phyloP scores from a whole-genome alignment of 306 rosid genomes.

The Boehmeria nivea region DNA sequence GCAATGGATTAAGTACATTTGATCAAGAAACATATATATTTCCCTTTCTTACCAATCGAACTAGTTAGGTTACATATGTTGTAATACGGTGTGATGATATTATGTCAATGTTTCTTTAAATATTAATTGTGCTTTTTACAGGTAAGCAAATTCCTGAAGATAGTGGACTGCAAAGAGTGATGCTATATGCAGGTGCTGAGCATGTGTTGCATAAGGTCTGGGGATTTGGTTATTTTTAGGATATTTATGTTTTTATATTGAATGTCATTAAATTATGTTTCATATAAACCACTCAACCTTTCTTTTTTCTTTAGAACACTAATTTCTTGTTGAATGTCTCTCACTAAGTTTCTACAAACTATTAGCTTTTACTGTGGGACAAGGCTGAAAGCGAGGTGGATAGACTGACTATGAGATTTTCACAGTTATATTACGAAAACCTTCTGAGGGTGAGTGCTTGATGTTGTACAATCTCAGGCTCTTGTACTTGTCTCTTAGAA shows the following conservation, averaged over 20 bases:
- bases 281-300: neutral
- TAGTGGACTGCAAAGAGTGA: slow-evolving; percentile 45
- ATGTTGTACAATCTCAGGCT: slow-evolving; percentile 12
- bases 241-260: neutral
- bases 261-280: too few species aligned
- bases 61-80: too few species aligned
- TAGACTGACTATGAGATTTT: slow-evolving; percentile 68
- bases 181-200: slow-evolving; percentile 73
- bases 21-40: neutral
- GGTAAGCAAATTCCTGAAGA: slow-evolving; percentile 74
- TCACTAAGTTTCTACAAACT: slow-evolving; percentile 27
- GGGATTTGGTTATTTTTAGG: slow-evolving; percentile 8
- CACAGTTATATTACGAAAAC: slow-evolving; percentile 67
- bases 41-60: neutral
- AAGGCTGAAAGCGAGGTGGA: slow-evolving; percentile 50
- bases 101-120: neutral
- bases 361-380: slow-evolving; percentile 65
- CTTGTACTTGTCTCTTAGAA: slow-evolving; percentile 2
- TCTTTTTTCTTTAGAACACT: too few species aligned
- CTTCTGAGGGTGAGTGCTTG: slow-evolving; percentile 62
- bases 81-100: too few species aligned
- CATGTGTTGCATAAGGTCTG: slow-evolving; percentile 71
- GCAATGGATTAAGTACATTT: neutral
- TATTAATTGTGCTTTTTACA: slow-evolving; percentile 21
- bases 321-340: too few species aligned